These are phyloP conservation scores for Myriangium duriaei DNA, from an alignment of 2,329 filamentous ascomycete species.

Conservation along the genomic window DNA sequence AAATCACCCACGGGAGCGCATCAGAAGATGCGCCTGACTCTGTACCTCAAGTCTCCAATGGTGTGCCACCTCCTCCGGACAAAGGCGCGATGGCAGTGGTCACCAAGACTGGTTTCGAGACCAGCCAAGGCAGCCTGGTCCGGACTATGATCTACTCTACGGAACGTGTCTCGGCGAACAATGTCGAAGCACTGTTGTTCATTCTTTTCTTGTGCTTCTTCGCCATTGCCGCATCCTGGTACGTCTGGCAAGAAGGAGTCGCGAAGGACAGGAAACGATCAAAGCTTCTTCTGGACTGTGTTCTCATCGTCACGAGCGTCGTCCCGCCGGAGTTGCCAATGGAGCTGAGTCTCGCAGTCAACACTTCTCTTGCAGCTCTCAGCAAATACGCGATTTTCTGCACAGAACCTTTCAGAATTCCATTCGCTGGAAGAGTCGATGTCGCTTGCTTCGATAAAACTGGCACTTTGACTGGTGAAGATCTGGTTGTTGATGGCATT, in stretches of 20 bases:
- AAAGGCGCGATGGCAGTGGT: conserved; percentile 89
- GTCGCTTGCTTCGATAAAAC: conserved; percentile 98
- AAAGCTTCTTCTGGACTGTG: conserved; percentile 90
- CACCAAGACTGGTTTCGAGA: conserved; percentile 96
- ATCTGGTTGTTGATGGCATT: conserved; percentile 92
- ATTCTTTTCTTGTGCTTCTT: conserved; percentile 95
- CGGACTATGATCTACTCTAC: conserved; percentile 99
- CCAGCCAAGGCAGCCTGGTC: conserved; percentile 91
- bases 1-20: conserved; percentile 76
- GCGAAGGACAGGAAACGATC: conserved; percentile 89
- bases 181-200: conserved; percentile 89
- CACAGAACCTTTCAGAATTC: conserved; percentile 96
- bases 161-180: conserved; percentile 96
- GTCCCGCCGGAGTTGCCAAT: conserved; percentile 97
- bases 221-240: conserved; percentile 94
- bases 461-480: conserved; percentile 89
- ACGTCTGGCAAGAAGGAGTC: conserved; percentile 96
- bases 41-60: conserved; percentile 57
- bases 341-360: conserved; percentile 94
- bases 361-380: conserved; percentile 87
- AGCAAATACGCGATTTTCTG: conserved; percentile 97
- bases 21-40: conserved; percentile 50
- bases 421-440: conserved; percentile 88
- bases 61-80: conserved; percentile 75
- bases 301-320: conserved; percentile 94